Evolutionary conservation across 148 eudicot species (phyloP), one percentile per base, ranked within the genome.

Genomic region (Simmondsia chinensis): DNA sequence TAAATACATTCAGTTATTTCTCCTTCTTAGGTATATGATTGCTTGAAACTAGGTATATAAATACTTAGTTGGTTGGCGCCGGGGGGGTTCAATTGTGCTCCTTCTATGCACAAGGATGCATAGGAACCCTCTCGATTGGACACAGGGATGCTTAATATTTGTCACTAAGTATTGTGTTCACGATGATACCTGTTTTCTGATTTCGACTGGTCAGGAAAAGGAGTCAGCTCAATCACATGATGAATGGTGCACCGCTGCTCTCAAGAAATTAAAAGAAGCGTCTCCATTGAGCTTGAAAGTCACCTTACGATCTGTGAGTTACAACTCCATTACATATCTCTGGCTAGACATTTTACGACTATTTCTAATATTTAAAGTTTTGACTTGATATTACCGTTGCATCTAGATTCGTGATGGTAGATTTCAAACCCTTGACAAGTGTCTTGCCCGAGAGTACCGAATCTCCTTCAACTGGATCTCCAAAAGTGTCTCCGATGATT

Each of bases 281-380:
- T 86, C 99, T 46, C 95, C 99, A 22, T 60, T 91, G 70, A 86
- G 95, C 71, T 72, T 86, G 43, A 91, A 91, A 79, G 70, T 85
- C 55, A 68, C 95, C 34, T 59, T 85, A 63, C 80, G 77, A 67
- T 91, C 99, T 25, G 99, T 89, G 62, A 74, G 97, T 69, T 52
- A n/a, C 44, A 4, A 20, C 30, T 46, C 4, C 11, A 14, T 34
- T 23, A 46, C 42, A 10, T 24, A 38, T 41, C 29, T 15, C 7
- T 16, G 11, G 9, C 14, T 6, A 19, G 20, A 16, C n/a, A 23
- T 36, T 5, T 35, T 41, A 26, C 5, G 35, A 34, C 22, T 21
- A 32, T 43, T 32, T 61, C 39, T 30, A n/a, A 26, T 33, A n/a
- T n/a, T 30, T 47, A 16, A 48, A 25, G 15, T 13, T 35, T 35